Evolutionary conservation across 176 grass and related monocot species (phyloP), one percentile per base, ranked within the genome.

Genomic region (Areca catechu): DNA sequence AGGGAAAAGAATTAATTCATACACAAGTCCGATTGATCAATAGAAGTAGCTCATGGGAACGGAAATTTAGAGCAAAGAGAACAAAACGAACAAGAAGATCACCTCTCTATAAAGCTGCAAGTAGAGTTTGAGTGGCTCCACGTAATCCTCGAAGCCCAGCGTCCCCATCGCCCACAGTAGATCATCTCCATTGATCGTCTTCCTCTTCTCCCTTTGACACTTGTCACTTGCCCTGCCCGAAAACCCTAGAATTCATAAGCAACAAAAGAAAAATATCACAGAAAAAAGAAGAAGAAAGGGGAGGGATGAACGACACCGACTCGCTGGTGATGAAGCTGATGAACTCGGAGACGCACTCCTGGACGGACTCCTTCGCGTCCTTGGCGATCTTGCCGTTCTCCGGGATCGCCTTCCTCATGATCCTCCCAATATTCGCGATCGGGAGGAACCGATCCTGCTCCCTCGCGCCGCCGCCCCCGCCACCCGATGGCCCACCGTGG

Each of bases 181-280:
- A 50, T 49, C 60, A 48, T 63, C 60, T 1, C 60, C 37, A 18
- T 48, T 48, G 60, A 63, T 63, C 34, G 37, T 63, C 60, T 49
- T 63, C 60, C 60, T 63, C 37, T 49, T 63, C 60, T 63, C 60
- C 14, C 60, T 24, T 2, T 48, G 60, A 28, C 60, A 62, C 60
- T 62, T 48, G 7, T 48, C 60, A 30, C 37, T 48, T 37, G 60
- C 60, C 60, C 60, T 63, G 19, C 30, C 4, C 57, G 3, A 63
- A 48, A 49, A 4, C 60, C 37, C 30, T 18, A 19, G 47, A 22
- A 62, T 16, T 7, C n/a, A 20, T 34, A 1, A 9, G 6, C 30
- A 34, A 10, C 30, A 34, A 25, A 30, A 19, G 9, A 20, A 5
- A 48, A 3, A 28, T 10, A 37, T 48, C n/a, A 14, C 29, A 20